phyloP scores from a whole-genome alignment of 768 basidiomycete species.

The Lyophyllum atratum region DNA sequence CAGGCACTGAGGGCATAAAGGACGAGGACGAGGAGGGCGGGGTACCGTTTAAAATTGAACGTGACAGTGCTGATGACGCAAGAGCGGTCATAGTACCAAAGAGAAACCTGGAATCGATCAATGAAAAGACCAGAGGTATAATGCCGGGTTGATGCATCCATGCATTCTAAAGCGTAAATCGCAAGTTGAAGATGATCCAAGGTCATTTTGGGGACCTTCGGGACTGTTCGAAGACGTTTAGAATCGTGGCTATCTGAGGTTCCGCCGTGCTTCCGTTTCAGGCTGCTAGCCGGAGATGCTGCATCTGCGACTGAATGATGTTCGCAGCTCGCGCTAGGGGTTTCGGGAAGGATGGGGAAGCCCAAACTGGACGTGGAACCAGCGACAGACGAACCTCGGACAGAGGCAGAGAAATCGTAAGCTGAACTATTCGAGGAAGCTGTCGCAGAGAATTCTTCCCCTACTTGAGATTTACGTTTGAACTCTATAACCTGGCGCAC shows the following conservation, averaged over 20 bases:
- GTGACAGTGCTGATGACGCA: conserved; percentile 14
- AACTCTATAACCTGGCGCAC: not conserved
- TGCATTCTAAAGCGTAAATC: conserved; percentile 3
- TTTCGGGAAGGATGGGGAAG: not conserved
- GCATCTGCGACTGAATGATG: not conserved
- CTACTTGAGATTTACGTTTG: not conserved
- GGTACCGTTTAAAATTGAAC: conserved; percentile 22
- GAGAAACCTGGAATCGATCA: conserved; percentile 13
- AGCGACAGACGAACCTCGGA: not conserved
- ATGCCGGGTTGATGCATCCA: conserved; percentile 13
- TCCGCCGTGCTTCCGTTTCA: not conserved
- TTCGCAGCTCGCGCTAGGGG: not conserved
- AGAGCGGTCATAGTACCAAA: conserved; percentile 29
- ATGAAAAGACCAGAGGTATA: conserved; percentile 24
- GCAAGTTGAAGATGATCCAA: not conserved
- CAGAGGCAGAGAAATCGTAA: not conserved
- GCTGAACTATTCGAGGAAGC: not conserved
- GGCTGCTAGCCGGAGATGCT: not conserved
- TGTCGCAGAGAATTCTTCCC: not conserved
- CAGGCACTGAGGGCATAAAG: conserved; percentile 12
- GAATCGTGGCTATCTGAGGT: not conserved
- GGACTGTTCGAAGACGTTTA: not conserved
- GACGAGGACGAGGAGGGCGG: conserved; percentile 20
- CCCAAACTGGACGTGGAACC: not conserved
- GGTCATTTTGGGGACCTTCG: not conserved